Evolutionary conservation across 140 eudicot genomes (phyloP).

Genomic region (Ambrosia hybrid): DNA sequence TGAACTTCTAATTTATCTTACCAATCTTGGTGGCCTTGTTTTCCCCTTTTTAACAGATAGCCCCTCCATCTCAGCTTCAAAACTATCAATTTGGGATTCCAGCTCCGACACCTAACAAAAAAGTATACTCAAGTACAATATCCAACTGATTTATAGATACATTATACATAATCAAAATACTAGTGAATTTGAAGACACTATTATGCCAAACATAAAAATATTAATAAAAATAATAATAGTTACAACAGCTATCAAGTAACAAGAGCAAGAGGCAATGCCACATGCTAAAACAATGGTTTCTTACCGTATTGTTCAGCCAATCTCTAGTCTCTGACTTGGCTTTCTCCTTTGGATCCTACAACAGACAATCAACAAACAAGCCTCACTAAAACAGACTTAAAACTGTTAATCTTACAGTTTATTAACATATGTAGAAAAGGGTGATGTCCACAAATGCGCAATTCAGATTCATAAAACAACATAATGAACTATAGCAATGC

Average conservation of each 20-base stretch:
- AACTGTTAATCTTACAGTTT: constrained; percentile 4
- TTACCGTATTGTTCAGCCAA: constrained; percentile 96
- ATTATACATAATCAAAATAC: too few species aligned
- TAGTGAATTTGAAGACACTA: too few species aligned
- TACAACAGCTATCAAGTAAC: too few species aligned
- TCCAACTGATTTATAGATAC: too few species aligned
- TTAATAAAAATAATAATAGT: too few species aligned
- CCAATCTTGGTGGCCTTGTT: constrained; percentile 98
- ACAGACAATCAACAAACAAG: constrained; percentile 19
- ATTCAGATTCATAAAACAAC: constrained; percentile 7
- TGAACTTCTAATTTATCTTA: constrained; percentile 27
- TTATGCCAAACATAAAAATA: too few species aligned
- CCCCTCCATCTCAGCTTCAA: constrained; percentile 98
- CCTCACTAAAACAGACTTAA: background rate
- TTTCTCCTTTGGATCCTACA: constrained; percentile 93
- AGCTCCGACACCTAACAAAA: constrained; percentile 77
- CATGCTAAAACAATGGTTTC: constrained; percentile 22
- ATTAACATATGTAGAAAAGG: background rate
- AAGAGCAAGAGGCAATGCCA: too few species aligned
- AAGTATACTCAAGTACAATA: background rate
- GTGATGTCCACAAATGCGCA: constrained; percentile 1
- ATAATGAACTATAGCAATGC: constrained; percentile 8
- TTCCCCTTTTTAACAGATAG: constrained; percentile 92
- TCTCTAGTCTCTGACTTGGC: constrained; percentile 98
- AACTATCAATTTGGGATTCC: constrained; percentile 91